Evolutionary conservation across 345 rosid genomes (phyloP).

Genomic region (Camelina laxa): DNA sequence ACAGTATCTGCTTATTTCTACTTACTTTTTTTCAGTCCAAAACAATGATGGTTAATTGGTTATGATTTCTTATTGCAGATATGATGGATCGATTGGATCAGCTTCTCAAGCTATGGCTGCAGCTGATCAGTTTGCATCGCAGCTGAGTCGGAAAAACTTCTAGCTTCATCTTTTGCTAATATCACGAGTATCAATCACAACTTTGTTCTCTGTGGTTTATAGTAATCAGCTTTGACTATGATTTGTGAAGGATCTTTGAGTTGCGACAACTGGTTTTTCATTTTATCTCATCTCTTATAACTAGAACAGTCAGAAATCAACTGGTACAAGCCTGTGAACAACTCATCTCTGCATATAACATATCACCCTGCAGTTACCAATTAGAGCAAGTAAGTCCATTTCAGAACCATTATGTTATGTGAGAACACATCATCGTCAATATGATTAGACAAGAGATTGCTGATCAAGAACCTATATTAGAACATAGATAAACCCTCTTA

Average conservation of each 20-base stretch:
- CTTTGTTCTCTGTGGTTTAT: background rate
- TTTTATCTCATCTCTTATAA: background rate
- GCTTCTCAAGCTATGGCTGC: slow-evolving; percentile 78
- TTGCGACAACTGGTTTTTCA: background rate
- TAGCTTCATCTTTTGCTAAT: slow-evolving; percentile 19
- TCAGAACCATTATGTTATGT: slow-evolving; percentile 1
- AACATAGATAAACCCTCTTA: background rate
- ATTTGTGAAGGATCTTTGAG: background rate
- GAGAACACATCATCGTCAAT: background rate
- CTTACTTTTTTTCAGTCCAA: background rate
- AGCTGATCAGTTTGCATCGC: slow-evolving; percentile 67
- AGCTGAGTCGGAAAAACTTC: slow-evolving; percentile 50
- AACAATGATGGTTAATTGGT: background rate
- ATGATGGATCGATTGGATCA: slow-evolving; percentile 75
- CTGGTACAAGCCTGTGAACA: slow-evolving; percentile 1
- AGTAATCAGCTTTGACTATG: slow-evolving; percentile 9
- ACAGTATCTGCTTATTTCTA: background rate
- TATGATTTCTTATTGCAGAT: slow-evolving; percentile 48
- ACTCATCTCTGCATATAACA: background rate
- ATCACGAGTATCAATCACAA: background rate
- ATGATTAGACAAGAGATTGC: background rate
- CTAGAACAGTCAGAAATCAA: background rate
- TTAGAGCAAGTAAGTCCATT: background rate
- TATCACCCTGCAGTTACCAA: slow-evolving; percentile 49
- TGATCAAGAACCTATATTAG: background rate